These are phyloP conservation scores for Cicer bijugum DNA, from an alignment of 306 rosid genomes.

Conservation along the genomic window DNA sequence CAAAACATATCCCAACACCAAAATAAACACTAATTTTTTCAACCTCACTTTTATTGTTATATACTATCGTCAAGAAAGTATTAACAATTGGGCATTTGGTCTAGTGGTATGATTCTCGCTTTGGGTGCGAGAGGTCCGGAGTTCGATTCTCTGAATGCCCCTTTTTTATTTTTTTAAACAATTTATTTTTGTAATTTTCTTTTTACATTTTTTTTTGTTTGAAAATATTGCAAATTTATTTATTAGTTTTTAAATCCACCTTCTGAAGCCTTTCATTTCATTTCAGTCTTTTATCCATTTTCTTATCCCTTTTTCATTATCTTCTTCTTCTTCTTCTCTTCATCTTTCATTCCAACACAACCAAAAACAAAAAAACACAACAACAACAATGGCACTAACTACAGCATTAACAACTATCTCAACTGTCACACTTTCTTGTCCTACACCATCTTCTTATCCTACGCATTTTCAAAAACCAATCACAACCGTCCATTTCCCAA, in stretches of 20 bases:
- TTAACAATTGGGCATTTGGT: slow-evolving; percentile 51
- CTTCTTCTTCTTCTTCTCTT: background rate
- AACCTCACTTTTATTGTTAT: fast-evolving
- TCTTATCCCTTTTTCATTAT: background rate
- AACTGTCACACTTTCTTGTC: slow-evolving; percentile 54
- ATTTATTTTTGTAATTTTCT: no score
- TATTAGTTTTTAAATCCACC: background rate
- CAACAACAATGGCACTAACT: background rate
- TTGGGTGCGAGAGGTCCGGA: slow-evolving; percentile 77
- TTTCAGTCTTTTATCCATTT: slow-evolving; percentile 30
- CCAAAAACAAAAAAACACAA: no score
- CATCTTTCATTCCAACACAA: no score
- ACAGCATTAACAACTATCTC: slow-evolving; percentile 55
- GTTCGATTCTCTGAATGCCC: slow-evolving; percentile 78
- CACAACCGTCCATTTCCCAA: slow-evolving; percentile 54
- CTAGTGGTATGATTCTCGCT: slow-evolving; percentile 81
- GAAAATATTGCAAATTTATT: background rate
- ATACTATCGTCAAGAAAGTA: fast-evolving
- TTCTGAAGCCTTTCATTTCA: slow-evolving; percentile 5
- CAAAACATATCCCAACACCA: no score
- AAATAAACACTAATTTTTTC: no score
- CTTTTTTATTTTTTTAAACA: background rate
- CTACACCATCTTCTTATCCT: slow-evolving; percentile 47
- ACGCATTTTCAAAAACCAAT: slow-evolving; percentile 48
- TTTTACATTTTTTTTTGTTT: no score